Evolutionary conservation across 345 rosid species (phyloP).

Genomic region (Carallia pectinifolia): DNA sequence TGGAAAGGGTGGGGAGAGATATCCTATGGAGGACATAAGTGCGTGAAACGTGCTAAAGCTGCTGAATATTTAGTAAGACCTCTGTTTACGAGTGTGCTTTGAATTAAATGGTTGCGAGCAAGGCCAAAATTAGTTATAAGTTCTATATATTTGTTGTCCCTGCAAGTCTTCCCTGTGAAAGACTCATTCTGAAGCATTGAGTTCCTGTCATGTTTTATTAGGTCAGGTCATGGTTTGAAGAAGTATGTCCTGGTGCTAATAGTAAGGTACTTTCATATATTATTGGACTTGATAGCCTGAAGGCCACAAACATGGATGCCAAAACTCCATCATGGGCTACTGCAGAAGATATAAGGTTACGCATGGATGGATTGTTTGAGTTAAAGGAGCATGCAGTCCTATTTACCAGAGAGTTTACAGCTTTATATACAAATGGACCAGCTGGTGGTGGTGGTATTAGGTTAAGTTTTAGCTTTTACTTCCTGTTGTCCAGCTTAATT

Average conservation of each 20-base stretch:
- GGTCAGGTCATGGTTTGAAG: conserved; percentile 94
- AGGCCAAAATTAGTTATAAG: neutral
- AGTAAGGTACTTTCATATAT: conserved; percentile 55
- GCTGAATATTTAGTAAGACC: conserved; percentile 73
- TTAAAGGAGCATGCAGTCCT: conserved; percentile 64
- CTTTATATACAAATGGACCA: conserved; percentile 92
- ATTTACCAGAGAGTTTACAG: conserved; percentile 63
- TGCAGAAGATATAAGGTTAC: conserved; percentile 60
- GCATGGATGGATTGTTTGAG: conserved; percentile 82
- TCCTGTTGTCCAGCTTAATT: neutral
- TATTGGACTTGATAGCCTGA: conserved; percentile 86
- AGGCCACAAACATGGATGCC: conserved; percentile 38
- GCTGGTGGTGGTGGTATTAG: conserved; percentile 97
- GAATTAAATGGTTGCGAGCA: conserved; percentile 6
- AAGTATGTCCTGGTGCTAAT: conserved; percentile 56
- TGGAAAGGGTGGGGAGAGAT: conserved; percentile 99
- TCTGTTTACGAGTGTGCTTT: conserved; percentile 9
- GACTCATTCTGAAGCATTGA: neutral
- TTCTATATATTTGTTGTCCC: neutral
- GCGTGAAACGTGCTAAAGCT: conserved; percentile 72
- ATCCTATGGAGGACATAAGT: conserved; percentile 81
- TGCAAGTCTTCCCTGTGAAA: neutral
- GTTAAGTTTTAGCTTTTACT: conserved; percentile 29
- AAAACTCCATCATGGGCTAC: conserved; percentile 26
- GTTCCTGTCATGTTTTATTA: conserved; percentile 24